A percentile compares a stretch with the other conserved stretches of the same genome.
phyloP scores from a whole-genome alignment of 352 stramenopile genomes.

The Pythium myriotylum region DNA sequence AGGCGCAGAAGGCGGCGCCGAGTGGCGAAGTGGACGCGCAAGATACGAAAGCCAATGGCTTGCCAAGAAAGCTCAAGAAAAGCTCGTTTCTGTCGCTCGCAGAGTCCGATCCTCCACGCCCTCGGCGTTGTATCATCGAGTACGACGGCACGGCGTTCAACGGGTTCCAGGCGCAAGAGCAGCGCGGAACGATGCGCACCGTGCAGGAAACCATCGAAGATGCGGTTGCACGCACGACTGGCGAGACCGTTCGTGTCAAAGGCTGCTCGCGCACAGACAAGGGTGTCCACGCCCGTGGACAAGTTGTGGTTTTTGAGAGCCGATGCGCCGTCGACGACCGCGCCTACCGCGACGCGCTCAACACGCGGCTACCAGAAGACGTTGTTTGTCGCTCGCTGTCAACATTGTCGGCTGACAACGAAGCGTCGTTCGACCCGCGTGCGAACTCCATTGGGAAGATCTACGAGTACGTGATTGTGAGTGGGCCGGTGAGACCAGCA shows the following conservation, averaged over 20 bases:
- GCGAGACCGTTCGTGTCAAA: constrained; percentile 74
- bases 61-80: constrained; percentile 29
- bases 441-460: constrained; percentile 53
- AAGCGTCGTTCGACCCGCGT: constrained; percentile 52
- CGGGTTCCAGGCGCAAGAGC: constrained; percentile 84
- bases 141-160: constrained; percentile 83
- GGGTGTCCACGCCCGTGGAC: constrained; percentile 90
- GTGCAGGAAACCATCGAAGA: constrained; percentile 80
- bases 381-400: constrained; percentile 47
- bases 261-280: constrained; percentile 92
- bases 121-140: constrained; percentile 48
- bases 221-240: constrained; percentile 65
- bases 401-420: constrained; percentile 13
- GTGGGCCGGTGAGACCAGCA: constrained; percentile 53
- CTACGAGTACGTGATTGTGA: constrained; percentile 68
- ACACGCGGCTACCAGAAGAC: constrained; percentile 70
- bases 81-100: constrained; percentile 43
- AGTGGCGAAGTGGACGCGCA: background rate
- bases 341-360: constrained; percentile 65
- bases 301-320: constrained; percentile 91
- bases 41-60: background rate
- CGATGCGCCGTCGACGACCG: constrained; percentile 45
- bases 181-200: constrained; percentile 45
- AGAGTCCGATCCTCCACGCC: constrained; percentile 4
- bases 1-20: background rate